Conservation (phyloP, 768 basidiomycete genomes). For the Lactarius psammicola region DNA sequence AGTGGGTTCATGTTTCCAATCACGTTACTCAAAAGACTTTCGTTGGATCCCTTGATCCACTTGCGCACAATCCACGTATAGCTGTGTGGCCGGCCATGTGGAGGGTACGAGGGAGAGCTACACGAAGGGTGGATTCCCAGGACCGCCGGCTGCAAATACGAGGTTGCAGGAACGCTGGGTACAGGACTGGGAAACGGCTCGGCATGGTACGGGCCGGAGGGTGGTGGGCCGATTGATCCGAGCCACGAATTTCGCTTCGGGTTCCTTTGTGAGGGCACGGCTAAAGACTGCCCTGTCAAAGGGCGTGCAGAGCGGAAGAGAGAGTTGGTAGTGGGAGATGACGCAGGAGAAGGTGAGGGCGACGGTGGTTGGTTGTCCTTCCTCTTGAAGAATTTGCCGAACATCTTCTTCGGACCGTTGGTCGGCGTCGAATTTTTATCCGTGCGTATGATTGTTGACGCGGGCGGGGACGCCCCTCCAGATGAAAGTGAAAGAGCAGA, state of each 20-base stretch:
- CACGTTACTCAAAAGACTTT: conserved; percentile 46
- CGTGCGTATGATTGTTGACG: conserved; percentile 30
- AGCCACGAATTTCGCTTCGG: conserved; percentile 30
- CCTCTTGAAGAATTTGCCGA: conserved; percentile 71
- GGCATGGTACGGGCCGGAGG: conserved; percentile 19
- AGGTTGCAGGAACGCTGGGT: conserved; percentile 9
- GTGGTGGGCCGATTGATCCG: conserved; percentile 8
- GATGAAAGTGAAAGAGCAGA: conserved; percentile 27
- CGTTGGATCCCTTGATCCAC: conserved; percentile 66
- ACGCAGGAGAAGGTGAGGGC: conserved; percentile 17
- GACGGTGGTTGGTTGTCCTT: conserved; percentile 37
- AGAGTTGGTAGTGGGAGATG: conserved; percentile 14
- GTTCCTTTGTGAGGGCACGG: conserved; percentile 9
- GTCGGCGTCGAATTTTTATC: conserved; percentile 33
- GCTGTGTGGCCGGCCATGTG: conserved; percentile 42
- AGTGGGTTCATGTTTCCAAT: conserved; percentile 40
- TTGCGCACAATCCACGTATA: conserved; percentile 76
- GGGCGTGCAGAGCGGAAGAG: conserved; percentile 17
- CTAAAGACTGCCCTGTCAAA: conserved; percentile 10
- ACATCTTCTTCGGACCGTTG: conserved; percentile 55
- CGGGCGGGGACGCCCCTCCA: conserved; percentile 25
- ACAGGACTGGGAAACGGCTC: conserved; percentile 5
- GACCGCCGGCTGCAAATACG: conserved; percentile 43
- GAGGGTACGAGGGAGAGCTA: conserved; percentile 46
- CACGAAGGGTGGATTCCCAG: conserved; percentile 70